Evolutionary conservation across 148 eudicot genomes (phyloP), one percentile per base, ranked within the genome.

Genomic region (Bassia scoparia): DNA sequence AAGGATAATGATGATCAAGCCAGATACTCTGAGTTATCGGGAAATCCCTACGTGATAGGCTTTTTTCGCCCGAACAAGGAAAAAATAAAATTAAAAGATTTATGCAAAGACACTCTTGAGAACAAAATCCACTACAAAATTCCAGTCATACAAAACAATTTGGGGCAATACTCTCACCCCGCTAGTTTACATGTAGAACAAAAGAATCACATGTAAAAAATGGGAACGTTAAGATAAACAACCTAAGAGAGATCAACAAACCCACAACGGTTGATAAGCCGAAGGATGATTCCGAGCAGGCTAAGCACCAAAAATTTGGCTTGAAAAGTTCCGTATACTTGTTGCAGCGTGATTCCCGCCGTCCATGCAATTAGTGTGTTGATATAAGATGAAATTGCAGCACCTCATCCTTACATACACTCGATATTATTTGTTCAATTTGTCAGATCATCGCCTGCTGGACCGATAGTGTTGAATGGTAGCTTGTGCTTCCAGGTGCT

Each of bases 351-450:
- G 49, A 62, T 52, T 15, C 61, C n/a, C n/a, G n/a, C n/a, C 35
- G 69, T 15, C n/a, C n/a, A n/a, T 15, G 18, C 20, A 7, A 37
- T n/a, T n/a, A n/a, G n/a, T 53, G 31, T n/a, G 21, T n/a, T n/a
- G 24, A 4, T 5, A 48, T n/a, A 68, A 6, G 21, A 18, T 49
- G 29, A 26, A 30, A 2, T 21, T 11, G n/a, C 43, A 17, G 64
- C 58, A 2, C 35, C 37, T 46, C 38, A 43, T 30, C 71, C 35
- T n/a, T 18, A 67, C 3, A 30, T 15, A 20, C 76, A 93, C 72
- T 90, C 95, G 97, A 95, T 70, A 93, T 83, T 85, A 93, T 85
- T 43, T 86, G 88, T 83, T 94, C 98, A 66, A n/a, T n/a, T 85
- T 94, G 81, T 94, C 98, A 59, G 94, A 58, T 89, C 96, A 11